These are phyloP conservation scores for Colletotrichum australisinense DNA, from an alignment of 2,329 filamentous ascomycete species.

Conservation along the genomic window DNA sequence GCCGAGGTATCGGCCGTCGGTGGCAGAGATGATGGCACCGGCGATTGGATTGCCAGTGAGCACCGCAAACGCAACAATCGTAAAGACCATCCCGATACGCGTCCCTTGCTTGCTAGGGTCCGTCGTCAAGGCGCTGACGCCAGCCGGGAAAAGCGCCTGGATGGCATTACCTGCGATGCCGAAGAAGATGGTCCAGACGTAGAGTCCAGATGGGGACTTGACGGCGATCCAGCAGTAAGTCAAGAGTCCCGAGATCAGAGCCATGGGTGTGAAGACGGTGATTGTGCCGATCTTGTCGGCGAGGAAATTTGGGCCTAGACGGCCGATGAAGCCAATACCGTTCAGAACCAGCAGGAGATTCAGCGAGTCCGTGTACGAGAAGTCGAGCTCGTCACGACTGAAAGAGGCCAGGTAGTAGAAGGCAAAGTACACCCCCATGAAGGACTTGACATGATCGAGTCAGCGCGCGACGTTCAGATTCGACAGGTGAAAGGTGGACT, in stretches of 20 bases:
- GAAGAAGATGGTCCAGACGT: constrained; percentile 72
- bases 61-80: constrained; percentile 64
- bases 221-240: constrained; percentile 71
- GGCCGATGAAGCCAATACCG: constrained; percentile 68
- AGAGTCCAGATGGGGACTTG: constrained; percentile 59
- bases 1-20: constrained; percentile 55
- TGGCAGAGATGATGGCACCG: constrained; percentile 58
- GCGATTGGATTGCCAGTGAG: constrained; percentile 64
- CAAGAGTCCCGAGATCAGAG: constrained; percentile 52
- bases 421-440: constrained; percentile 65
- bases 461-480: not conserved
- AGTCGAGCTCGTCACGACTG: constrained; percentile 52
- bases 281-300: constrained; percentile 70
- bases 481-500: not conserved
- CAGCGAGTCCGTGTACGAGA: constrained; percentile 63
- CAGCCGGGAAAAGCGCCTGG: constrained; percentile 75
- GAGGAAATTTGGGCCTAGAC: constrained; percentile 67
- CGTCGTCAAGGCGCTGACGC: constrained; percentile 64
- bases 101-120: constrained; percentile 64
- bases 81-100: constrained; percentile 69
- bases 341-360: constrained; percentile 76
- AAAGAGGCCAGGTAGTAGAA: constrained; percentile 70
- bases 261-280: constrained; percentile 67
- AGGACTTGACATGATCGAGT: constrained; percentile 48
- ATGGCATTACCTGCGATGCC: constrained; percentile 73